A percentile compares a stretch with the other conserved stretches of the same genome.
These are phyloP conservation scores for Capsella rubella DNA, from an alignment of 441 rosid genomes.

Conservation along the genomic window DNA sequence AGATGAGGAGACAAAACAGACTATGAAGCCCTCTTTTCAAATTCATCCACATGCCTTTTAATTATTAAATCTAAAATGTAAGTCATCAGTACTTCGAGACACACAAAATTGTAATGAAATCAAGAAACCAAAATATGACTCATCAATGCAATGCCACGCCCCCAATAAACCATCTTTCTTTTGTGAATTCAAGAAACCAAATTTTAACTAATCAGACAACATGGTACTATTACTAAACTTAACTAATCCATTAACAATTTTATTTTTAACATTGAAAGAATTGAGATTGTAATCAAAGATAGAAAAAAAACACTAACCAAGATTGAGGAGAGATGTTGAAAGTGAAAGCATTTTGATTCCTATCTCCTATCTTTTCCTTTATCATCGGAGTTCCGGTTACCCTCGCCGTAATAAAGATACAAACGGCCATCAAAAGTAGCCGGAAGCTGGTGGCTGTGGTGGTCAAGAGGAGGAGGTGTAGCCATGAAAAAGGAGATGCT, in stretches of 20 bases:
- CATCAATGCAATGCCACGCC: conserved; percentile 48
- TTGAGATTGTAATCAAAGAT: neutral
- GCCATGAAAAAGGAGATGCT: conserved; percentile 73
- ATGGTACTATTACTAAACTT: conserved; percentile 42
- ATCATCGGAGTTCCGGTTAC: conserved; percentile 63
- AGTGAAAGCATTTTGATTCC: conserved; percentile 19
- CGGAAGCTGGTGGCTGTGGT: conserved; percentile 66
- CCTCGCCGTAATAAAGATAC: conserved; percentile 73
- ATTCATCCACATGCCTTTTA: conserved; percentile 52
- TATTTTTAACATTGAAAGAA: too few relatives aligned
- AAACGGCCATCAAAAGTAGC: conserved; percentile 65
- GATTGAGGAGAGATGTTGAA: neutral
- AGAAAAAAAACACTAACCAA: conserved; percentile 26
- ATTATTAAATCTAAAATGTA: conserved; percentile 3
- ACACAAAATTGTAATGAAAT: conserved; percentile 34
- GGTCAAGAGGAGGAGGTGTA: conserved; percentile 64
- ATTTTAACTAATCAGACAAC: conserved; percentile 32
- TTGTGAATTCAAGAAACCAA: conserved; percentile 56
- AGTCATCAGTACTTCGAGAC: conserved; percentile 36
- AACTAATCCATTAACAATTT: conserved; percentile 29
- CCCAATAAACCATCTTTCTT: conserved; percentile 46
- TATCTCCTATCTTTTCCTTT: conserved; percentile 78
- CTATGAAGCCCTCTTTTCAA: conserved; percentile 47
- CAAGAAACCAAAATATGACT: conserved; percentile 40
- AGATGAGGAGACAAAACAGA: conserved; percentile 72